Conservation (phyloP, 306 rosid species). For the Astragalus glycyphyllos region DNA sequence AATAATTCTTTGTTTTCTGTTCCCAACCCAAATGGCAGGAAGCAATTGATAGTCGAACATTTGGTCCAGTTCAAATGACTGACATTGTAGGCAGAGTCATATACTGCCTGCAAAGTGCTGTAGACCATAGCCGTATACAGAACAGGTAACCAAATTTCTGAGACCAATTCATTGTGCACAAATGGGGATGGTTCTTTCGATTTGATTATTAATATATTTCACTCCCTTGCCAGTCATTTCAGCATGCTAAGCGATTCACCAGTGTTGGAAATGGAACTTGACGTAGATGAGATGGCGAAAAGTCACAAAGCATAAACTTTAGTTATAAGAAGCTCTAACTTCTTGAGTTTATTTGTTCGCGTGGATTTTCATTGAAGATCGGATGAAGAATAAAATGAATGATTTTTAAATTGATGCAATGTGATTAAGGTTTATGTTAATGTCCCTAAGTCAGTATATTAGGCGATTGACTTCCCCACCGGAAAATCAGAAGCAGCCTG, state of each 20-base stretch:
- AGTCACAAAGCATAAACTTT: conserved; percentile 61
- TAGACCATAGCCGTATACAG: conserved; percentile 94
- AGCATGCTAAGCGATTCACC: conserved; percentile 79
- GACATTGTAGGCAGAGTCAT: conserved; percentile 92
- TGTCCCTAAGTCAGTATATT: not conserved
- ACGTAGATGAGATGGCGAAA: conserved; percentile 90
- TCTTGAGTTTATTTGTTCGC: conserved; percentile 30
- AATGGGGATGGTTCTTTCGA: not conserved
- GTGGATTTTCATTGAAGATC: conserved; percentile 48
- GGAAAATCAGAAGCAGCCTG: too few species aligned
- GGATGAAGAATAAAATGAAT: conserved; percentile 45
- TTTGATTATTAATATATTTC: conserved; percentile 41
- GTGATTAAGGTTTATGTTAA: conserved; percentile 32
- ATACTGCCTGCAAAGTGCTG: conserved; percentile 85
- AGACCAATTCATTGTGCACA: conserved; percentile 28
- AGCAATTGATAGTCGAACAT: conserved; percentile 84
- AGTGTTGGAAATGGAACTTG: conserved; percentile 80
- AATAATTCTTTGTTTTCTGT: conserved; percentile 23
- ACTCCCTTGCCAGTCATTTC: conserved; percentile 54
- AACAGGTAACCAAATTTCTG: conserved; percentile 68
- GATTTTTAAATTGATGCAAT: conserved; percentile 43
- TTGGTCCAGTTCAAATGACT: conserved; percentile 90
- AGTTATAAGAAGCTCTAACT: conserved; percentile 34
- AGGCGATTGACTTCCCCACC: too few species aligned
- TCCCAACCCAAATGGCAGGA: conserved; percentile 67